Conservation (phyloP, 306 rosid genomes). For the Quercus gilva region DNA sequence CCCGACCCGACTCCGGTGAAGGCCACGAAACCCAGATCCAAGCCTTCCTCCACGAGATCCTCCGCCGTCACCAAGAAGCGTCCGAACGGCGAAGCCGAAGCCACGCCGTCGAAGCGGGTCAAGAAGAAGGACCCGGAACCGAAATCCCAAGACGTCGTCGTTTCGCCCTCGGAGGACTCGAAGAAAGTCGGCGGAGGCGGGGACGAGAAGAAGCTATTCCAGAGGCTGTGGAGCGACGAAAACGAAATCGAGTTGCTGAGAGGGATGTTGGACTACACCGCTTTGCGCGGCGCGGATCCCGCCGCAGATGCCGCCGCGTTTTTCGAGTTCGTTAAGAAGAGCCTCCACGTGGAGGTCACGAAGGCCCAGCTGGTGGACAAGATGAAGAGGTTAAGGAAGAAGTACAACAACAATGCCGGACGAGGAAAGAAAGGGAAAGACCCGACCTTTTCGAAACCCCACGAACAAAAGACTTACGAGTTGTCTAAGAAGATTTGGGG, state of each 20-base stretch:
- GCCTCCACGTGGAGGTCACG: slow-evolving; percentile 36
- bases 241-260: slow-evolving; percentile 48
- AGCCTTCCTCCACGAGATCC: slow-evolving; percentile 26
- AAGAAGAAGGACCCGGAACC: slow-evolving; percentile 39
- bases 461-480: slow-evolving; percentile 40
- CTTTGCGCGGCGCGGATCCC: slow-evolving; percentile 38
- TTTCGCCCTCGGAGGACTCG: slow-evolving; percentile 23
- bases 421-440: slow-evolving; percentile 35
- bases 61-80: slow-evolving; percentile 33
- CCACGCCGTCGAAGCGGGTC: slow-evolving; percentile 29
- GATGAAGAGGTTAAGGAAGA: slow-evolving; percentile 56
- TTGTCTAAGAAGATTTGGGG: slow-evolving; percentile 62
- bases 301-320: slow-evolving; percentile 24
- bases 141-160: slow-evolving; percentile 8
- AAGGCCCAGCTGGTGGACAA: slow-evolving; percentile 45
- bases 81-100: background rate
- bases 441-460: slow-evolving; percentile 29
- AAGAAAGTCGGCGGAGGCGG: slow-evolving; percentile 30
- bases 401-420: slow-evolving; percentile 23
- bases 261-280: slow-evolving; percentile 39
- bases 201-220: slow-evolving; percentile 40
- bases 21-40: slow-evolving; percentile 36
- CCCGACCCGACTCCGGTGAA: slow-evolving; percentile 25
- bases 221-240: slow-evolving; percentile 57
- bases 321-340: slow-evolving; percentile 44